Percentiles rank a stretch among this genome's conserved stretches.
Evolutionary conservation across 495 filamentous ascomycete species (phyloP).

Genomic region (Penicillium taxi): DNA sequence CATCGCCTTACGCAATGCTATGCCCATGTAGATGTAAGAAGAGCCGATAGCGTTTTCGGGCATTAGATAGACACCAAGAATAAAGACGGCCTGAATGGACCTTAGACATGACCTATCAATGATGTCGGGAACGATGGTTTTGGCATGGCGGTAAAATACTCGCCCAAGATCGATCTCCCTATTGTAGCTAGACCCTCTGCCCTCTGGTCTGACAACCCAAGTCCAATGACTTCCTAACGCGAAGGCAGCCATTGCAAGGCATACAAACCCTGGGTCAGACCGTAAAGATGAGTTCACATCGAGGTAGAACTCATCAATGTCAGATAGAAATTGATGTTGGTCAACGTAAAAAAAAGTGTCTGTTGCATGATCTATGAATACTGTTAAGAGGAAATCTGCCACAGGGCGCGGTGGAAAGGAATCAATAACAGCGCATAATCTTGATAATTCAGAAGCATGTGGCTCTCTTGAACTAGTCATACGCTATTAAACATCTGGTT

Average conservation of each 20-base stretch:
- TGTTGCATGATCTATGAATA: constrained; percentile 16
- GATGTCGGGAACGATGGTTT: constrained; percentile 16
- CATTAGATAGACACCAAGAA: constrained; percentile 20
- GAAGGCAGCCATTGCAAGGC: constrained; percentile 14
- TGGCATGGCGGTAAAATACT: constrained; percentile 11
- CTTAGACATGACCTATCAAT: constrained; percentile 13
- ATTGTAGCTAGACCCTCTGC: not conserved
- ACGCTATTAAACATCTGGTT: too few species aligned
- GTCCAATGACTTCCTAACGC: constrained; percentile 23
- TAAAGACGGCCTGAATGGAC: constrained; percentile 17
- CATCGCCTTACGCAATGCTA: constrained; percentile 36
- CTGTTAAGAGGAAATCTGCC: constrained; percentile 16
- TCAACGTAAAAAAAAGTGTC: constrained; percentile 23
- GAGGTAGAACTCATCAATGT: constrained; percentile 16
- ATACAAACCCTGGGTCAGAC: constrained; percentile 13
- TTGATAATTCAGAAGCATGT: constrained; percentile 7
- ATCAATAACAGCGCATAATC: constrained; percentile 6
- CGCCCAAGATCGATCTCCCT: constrained; percentile 10
- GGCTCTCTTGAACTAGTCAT: constrained; percentile 7
- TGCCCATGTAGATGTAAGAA: constrained; percentile 25
- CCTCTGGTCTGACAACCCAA: constrained; percentile 11
- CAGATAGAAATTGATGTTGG: constrained; percentile 12
- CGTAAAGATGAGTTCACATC: constrained; percentile 6
- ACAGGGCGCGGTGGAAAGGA: constrained; percentile 16
- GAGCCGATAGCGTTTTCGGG: constrained; percentile 17